Evolutionary conservation across 2,329 filamentous ascomycete genomes (phyloP).

Genomic region (Exophiala lecanii-corni): DNA sequence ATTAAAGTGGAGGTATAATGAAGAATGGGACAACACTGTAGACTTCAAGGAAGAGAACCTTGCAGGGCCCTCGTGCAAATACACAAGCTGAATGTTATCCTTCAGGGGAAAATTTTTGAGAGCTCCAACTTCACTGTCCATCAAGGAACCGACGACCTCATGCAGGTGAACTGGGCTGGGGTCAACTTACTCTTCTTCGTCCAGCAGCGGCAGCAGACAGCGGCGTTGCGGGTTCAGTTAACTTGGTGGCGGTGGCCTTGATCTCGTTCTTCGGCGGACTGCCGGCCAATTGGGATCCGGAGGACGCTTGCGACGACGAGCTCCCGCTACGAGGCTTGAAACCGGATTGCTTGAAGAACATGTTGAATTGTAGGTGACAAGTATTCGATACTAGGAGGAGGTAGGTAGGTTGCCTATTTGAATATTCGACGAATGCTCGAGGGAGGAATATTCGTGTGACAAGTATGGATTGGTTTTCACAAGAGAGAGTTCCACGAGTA

Average conservation of each 20-base stretch:
- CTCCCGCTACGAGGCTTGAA: conserved; percentile 26
- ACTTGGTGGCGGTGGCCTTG: conserved; percentile 4
- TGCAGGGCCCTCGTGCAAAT: no score
- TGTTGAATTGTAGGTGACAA: no score
- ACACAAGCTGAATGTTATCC: no score
- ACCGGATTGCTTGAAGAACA: conserved; percentile 28
- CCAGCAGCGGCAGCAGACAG: conserved; percentile 15
- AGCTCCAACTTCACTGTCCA: no score
- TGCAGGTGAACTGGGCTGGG: no score
- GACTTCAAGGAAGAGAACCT: neutral
- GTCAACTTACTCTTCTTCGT: conserved; percentile 25
- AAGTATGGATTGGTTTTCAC: neutral
- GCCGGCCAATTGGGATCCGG: conserved; percentile 1
- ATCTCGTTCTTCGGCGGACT: conserved; percentile 12
- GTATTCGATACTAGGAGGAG: no score
- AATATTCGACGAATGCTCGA: neutral
- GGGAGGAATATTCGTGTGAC: neutral
- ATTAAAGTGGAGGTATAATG: no score
- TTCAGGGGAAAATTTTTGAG: no score
- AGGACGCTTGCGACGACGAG: conserved; percentile 16
- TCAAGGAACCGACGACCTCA: no score
- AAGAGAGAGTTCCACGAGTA: neutral
- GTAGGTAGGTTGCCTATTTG: neutral
- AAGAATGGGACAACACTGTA: no score
- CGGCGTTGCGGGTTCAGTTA: conserved; percentile 1